A percentile compares a stretch with the other conserved stretches of the same genome.
Conservation (phyloP, 176 grass and related monocot species). For the Saccharum officinarum region DNA sequence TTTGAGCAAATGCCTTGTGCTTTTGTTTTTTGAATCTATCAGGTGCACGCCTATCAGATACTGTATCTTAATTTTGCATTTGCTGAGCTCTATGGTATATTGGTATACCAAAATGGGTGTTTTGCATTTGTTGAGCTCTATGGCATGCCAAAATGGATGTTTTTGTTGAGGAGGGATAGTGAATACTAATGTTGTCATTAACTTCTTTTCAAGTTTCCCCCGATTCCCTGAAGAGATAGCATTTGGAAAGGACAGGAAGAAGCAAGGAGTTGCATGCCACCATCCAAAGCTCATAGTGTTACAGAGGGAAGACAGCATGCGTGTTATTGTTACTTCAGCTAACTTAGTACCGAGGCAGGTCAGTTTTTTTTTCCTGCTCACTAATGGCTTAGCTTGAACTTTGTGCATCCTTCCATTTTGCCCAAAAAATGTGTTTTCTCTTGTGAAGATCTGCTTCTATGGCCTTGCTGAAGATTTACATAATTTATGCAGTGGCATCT, state of each 20-base stretch:
- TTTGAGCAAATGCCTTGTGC: neutral
- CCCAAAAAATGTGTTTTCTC: neutral
- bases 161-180: slow-evolving; percentile 19
- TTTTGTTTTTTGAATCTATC: neutral
- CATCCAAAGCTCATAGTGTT: slow-evolving; percentile 83
- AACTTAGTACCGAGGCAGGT: slow-evolving; percentile 88
- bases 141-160: neutral
- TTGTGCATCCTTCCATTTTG: slow-evolving; percentile 28
- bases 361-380: neutral
- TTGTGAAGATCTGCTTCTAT: slow-evolving; percentile 22
- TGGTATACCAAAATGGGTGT: neutral
- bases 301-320: slow-evolving; percentile 69
- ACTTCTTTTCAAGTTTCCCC: slow-evolving; percentile 57
- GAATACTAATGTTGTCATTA: slow-evolving; percentile 19
- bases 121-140: slow-evolving; percentile 4
- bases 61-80: neutral
- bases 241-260: slow-evolving; percentile 87
- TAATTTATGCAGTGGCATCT: slow-evolving; percentile 75
- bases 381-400: slow-evolving; percentile 20
- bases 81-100: neutral
- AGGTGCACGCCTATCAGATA: neutral
- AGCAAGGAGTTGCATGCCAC: slow-evolving; percentile 90
- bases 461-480: slow-evolving; percentile 21
- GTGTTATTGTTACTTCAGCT: slow-evolving; percentile 81
- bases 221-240: slow-evolving; percentile 80